Evolutionary conservation across 306 rosid genomes (phyloP).

Genomic region (Glycine soja): DNA sequence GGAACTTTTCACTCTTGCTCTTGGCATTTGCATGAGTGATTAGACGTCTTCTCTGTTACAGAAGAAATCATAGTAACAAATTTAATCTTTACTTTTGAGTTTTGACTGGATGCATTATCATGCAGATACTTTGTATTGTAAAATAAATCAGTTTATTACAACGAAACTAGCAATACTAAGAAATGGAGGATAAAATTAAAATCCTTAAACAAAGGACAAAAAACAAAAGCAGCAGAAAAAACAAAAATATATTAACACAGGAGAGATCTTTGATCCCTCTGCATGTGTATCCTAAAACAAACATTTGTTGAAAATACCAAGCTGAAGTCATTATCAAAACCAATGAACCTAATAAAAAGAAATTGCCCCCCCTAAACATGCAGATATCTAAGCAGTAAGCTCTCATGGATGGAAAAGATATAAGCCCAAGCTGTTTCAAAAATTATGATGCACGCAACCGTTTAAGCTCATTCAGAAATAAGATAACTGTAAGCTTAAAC

Average conservation of each 20-base stretch:
- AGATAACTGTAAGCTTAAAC: constrained; percentile 15
- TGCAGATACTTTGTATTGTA: constrained; percentile 9
- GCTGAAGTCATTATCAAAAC: constrained; percentile 17
- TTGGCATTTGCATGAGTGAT: constrained; percentile 88
- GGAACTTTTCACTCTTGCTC: constrained; percentile 98
- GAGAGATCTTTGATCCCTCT: not conserved
- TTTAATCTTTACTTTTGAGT: constrained; percentile 7
- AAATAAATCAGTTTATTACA: not conserved
- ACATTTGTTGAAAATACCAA: constrained; percentile 18
- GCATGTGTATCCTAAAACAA: constrained; percentile 21
- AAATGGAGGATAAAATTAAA: constrained; percentile 2
- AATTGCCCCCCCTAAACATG: constrained; percentile 35
- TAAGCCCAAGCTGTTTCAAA: constrained; percentile 13
- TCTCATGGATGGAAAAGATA: constrained; percentile 11
- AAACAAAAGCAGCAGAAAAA: constrained; percentile 10
- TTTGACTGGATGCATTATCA: constrained; percentile 7
- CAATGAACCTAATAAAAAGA: constrained; percentile 15
- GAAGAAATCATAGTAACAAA: constrained; percentile 37
- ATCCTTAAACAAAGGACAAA: constrained; percentile 16
- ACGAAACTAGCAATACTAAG: constrained; percentile 4
- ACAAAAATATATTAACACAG: not conserved
- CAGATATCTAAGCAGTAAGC: constrained; percentile 10
- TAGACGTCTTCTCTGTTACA: constrained; percentile 83
- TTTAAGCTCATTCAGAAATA: constrained; percentile 29
- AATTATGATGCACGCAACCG: constrained; percentile 17